Evolutionary conservation across 257 asterid species (phyloP).

Genomic region (Nicotiana obtusifolia): DNA sequence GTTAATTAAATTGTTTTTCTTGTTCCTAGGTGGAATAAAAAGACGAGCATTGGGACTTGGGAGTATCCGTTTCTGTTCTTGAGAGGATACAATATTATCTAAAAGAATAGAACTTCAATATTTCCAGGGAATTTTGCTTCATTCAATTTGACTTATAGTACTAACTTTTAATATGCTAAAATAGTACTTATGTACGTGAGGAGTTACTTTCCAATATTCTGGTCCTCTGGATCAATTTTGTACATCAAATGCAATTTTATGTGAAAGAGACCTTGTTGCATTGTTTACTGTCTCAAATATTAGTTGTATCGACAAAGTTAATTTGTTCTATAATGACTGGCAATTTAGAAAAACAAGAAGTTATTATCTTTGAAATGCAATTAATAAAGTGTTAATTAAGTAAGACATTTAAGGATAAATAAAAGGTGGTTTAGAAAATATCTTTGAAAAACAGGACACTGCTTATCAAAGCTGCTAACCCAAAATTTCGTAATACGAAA

Average conservation of each 20-base stretch:
- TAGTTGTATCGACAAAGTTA: not conserved
- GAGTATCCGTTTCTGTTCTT: conserved; percentile 6
- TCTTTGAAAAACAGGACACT: too few relatives aligned
- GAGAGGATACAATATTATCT: not conserved
- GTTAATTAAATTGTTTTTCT: not conserved
- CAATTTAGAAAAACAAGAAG: not conserved
- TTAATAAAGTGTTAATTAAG: not conserved
- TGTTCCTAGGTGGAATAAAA: not conserved
- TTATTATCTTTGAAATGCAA: too few relatives aligned
- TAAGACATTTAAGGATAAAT: too few relatives aligned
- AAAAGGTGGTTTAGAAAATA: not conserved
- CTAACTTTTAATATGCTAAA: too few relatives aligned
- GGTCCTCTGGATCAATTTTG: not conserved
- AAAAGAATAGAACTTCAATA: not conserved
- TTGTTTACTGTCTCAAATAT: not conserved
- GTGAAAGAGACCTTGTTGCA: not conserved
- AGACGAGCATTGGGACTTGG: conserved; percentile 16
- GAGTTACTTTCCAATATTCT: not conserved
- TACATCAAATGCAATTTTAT: not conserved
- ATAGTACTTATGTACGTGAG: too few relatives aligned
- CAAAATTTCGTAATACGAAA: not conserved
- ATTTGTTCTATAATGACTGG: not conserved
- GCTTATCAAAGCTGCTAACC: not conserved
- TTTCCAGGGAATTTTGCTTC: not conserved
- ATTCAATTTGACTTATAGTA: not conserved